Evolutionary conservation across 208 protist genomes (phyloP).

Genomic region (Crithidia expoeki): DNA sequence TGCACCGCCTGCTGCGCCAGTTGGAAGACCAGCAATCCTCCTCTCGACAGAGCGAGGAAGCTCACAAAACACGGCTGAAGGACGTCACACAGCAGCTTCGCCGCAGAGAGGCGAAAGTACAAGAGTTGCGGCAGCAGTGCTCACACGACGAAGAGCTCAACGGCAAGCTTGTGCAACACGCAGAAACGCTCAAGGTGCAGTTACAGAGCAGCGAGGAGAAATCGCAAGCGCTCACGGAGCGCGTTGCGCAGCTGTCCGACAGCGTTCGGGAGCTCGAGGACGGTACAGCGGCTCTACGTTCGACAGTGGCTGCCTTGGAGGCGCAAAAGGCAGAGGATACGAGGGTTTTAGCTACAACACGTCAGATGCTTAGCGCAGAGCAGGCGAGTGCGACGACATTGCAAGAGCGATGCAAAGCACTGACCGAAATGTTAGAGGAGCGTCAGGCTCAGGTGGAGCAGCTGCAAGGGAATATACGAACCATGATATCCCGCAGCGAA

Average conservation of each 20-base stretch:
- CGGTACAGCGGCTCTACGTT: neutral
- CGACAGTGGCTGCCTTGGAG: constrained; percentile 2
- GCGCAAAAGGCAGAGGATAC: neutral
- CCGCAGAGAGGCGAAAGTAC: constrained; percentile 28
- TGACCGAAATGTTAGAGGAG: constrained; percentile 7
- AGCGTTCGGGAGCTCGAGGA: neutral
- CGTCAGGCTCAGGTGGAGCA: constrained; percentile 16
- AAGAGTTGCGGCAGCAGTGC: constrained; percentile 32
- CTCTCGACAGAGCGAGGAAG: constrained; percentile 38
- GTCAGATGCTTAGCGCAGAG: neutral
- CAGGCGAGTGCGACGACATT: neutral
- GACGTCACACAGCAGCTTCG: constrained; percentile 25
- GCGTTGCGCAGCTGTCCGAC: neutral
- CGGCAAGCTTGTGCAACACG: constrained; percentile 37
- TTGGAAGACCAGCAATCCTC: constrained; percentile 49
- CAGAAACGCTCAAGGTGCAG: constrained; percentile 44
- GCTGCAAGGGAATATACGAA: constrained; percentile 22
- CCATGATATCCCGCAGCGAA: constrained; percentile 26
- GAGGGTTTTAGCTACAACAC: neutral
- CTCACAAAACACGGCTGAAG: constrained; percentile 20
- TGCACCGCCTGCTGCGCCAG: constrained; percentile 60
- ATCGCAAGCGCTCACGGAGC: neutral
- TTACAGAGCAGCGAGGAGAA: constrained; percentile 24
- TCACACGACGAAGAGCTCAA: constrained; percentile 38
- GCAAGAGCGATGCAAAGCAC: constrained; percentile 4